Conservation (phyloP, 2,329 filamentous ascomycete species). For the Pochonia chlamydosporia region DNA sequence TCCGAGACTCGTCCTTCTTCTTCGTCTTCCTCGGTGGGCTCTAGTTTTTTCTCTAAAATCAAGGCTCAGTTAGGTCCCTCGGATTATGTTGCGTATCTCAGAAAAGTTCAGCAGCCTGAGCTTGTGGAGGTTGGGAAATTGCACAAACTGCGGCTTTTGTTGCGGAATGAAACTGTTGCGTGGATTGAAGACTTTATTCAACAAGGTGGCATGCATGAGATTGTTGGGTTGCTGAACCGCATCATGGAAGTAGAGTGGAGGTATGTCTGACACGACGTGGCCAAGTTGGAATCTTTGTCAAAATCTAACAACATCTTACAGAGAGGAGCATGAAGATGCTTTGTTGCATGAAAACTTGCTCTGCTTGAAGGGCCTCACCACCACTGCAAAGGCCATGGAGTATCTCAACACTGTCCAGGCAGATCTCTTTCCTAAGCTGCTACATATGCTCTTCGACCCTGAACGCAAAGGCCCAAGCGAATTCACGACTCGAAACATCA, state of each 20-base stretch:
- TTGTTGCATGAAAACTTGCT: conserved; percentile 87
- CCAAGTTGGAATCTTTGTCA: not conserved
- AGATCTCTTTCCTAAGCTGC: conserved; percentile 76
- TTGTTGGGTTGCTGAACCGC: conserved; percentile 79
- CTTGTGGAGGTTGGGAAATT: conserved; percentile 88
- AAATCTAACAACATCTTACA: conserved; percentile 26
- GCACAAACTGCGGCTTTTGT: conserved; percentile 82
- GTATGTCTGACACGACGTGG: conserved; percentile 32
- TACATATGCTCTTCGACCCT: conserved; percentile 92
- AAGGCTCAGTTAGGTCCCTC: conserved; percentile 69
- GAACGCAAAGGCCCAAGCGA: conserved; percentile 97
- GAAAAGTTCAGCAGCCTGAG: conserved; percentile 74
- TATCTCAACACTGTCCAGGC: conserved; percentile 75
- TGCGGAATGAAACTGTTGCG: conserved; percentile 89
- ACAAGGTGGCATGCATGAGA: conserved; percentile 86
- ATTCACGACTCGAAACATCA: conserved; percentile 86
- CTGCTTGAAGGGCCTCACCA: conserved; percentile 91
- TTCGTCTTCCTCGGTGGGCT: conserved; percentile 47
- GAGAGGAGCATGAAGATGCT: conserved; percentile 92
- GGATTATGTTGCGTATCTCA: conserved; percentile 82
- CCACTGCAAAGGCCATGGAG: conserved; percentile 77
- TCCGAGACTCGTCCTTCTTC: conserved; percentile 49
- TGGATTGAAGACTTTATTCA: conserved; percentile 93
- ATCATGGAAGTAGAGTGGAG: conserved; percentile 96
- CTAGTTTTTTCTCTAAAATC: conserved; percentile 58